These are phyloP conservation scores for Manihot esculenta DNA, from an alignment of 441 rosid species.

Conservation along the genomic window DNA sequence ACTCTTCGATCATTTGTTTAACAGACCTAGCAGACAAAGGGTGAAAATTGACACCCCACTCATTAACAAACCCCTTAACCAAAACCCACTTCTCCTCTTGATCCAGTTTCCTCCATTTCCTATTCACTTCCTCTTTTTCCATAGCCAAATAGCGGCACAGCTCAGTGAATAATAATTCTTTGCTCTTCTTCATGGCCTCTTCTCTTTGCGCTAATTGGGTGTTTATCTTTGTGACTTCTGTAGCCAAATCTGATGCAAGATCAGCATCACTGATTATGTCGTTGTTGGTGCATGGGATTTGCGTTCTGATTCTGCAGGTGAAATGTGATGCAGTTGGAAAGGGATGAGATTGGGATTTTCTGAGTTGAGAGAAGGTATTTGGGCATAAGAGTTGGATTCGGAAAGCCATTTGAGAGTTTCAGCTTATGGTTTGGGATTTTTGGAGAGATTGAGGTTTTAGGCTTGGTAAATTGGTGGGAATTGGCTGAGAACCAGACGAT, in stretches of 20 bases:
- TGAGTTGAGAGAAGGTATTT: constrained; percentile 2
- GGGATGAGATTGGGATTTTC: constrained; percentile 19
- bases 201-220: constrained; percentile 45
- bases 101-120: constrained; percentile 53
- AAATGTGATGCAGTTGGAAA: constrained; percentile 16
- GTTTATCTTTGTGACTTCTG: constrained; percentile 54
- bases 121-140: constrained; percentile 48
- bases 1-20: constrained; percentile 61
- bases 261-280: constrained; percentile 41
- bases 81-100: constrained; percentile 53
- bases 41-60: constrained; percentile 58
- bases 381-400: constrained; percentile 22
- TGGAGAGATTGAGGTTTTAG: constrained; percentile 7
- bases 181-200: constrained; percentile 76
- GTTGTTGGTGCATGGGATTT: constrained; percentile 33
- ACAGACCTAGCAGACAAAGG: constrained; percentile 67
- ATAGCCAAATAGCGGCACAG: constrained; percentile 44
- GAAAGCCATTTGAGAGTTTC: constrained; percentile 30
- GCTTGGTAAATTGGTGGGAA: not conserved
- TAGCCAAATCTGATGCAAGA: constrained; percentile 58
- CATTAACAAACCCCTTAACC: constrained; percentile 48
- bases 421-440: not conserved
- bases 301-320: constrained; percentile 24
- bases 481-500: no score
- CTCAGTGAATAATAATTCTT: constrained; percentile 57